Base-by-base conservation (phyloP, 2,329 filamentous ascomycete species). In the Talaromyces marneffei region DNA sequence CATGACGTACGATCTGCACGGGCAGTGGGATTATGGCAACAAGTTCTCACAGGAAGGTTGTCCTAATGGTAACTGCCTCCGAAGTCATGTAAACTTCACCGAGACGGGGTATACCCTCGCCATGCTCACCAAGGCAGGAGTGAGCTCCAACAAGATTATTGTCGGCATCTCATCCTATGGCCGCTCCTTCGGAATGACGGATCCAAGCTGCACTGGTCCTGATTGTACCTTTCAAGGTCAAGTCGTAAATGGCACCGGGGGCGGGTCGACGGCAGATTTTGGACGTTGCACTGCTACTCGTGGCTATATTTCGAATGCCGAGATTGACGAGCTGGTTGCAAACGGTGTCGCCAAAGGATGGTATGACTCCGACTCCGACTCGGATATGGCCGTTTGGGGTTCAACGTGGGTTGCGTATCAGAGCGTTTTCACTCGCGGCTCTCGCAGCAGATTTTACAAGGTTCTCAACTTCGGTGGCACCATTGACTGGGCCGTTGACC, bases 231-330 rank as follows among this genome's bases (percentile, higher is more conserved):
- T 42, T 42, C 39, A 42, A 12, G 39, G 39, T 23, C 18, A 42
- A 42, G 39, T 42, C 18, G 9, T 42, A 10, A 23, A 42, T 42
- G 39, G 39, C 18, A 42, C 39, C 7, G 39, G 39, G 8, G 69
- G 55, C 6, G 20, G 9, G n/a, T 31, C 7, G 18, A 33, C 44
- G 55, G 55, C 40, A 42, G 53, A 60, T 2, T 54, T 62, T 5
- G 78, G 76, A 2, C 39, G 42, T 3, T 80, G 77, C 63, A 81
- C 77, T 0, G 64, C 53, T 2, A 77, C 74, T 0, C 64, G 62
- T 1, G 78, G 78, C 1, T 79, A 78, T 59, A 68, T 79, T 5
- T 65, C 75, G 1, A 65, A 78, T 48, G 72, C 73, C 0, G 78
- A 80, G 67, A 78, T 80, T 42, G 18, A 66, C 2, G 67, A 74